These are phyloP conservation scores for Nyctanthes arbortristis DNA, from an alignment of 257 asterid species.

Conservation along the genomic window DNA sequence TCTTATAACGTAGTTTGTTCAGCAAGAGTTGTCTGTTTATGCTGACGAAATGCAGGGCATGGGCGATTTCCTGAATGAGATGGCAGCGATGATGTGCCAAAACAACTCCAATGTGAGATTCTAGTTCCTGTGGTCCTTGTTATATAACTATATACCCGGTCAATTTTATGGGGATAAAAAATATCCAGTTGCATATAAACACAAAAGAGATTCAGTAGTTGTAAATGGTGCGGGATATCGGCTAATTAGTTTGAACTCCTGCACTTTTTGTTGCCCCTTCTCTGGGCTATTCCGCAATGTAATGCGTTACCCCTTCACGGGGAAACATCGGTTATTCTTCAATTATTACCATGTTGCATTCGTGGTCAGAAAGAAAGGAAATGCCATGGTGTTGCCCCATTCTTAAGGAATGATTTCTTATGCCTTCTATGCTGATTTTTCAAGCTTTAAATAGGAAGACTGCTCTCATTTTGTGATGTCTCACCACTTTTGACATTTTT, in stretches of 20 bases:
- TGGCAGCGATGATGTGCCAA: conserved; percentile 82
- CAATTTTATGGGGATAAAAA: not conserved
- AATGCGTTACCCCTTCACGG: not conserved
- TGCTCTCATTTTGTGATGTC: not conserved
- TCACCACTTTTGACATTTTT: no score
- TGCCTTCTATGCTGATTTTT: not conserved
- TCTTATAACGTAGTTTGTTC: not conserved
- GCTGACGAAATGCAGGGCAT: conserved; percentile 61
- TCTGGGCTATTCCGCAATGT: not conserved
- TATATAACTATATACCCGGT: not conserved
- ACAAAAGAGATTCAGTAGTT: not conserved
- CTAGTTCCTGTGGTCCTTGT: not conserved
- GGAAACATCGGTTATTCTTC: not conserved
- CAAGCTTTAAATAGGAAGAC: not conserved
- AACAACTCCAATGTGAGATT: conserved; percentile 54
- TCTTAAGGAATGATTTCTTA: not conserved
- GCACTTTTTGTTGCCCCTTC: not conserved
- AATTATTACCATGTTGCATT: not conserved
- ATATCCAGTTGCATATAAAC: not conserved
- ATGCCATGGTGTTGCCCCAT: no score
- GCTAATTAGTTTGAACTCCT: not conserved
- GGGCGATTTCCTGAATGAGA: conserved; percentile 87
- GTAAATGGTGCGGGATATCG: not conserved
- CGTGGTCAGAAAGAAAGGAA: not conserved
- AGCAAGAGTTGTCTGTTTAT: not conserved